These are phyloP conservation scores for Beauveria asiatica DNA, from an alignment of 2,329 filamentous ascomycete species.

Conservation along the genomic window DNA sequence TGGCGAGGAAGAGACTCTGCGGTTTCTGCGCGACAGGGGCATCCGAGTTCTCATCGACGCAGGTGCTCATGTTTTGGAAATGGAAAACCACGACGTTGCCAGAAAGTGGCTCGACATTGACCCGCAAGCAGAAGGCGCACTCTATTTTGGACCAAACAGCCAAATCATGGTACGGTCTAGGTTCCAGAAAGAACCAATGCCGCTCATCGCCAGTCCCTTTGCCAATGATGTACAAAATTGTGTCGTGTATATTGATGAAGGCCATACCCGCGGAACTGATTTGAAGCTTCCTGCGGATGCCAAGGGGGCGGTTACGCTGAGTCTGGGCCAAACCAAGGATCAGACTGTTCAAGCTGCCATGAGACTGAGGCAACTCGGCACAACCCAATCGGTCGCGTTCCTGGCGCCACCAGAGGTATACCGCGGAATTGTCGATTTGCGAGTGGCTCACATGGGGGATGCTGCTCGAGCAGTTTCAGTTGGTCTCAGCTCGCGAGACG, in stretches of 20 bases:
- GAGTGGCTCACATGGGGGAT: not conserved
- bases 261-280: conserved; percentile 53
- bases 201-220: conserved; percentile 45
- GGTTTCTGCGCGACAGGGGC: conserved; percentile 21
- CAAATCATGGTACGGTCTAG: conserved; percentile 16
- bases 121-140: conserved; percentile 34
- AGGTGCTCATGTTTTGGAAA: conserved; percentile 55
- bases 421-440: conserved; percentile 47
- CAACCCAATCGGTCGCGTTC: conserved; percentile 47
- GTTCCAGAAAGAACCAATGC: conserved; percentile 33
- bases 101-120: conserved; percentile 42
- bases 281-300: conserved; percentile 42
- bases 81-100: conserved; percentile 43
- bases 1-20: conserved; percentile 30
- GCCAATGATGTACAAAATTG: conserved; percentile 42
- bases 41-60: conserved; percentile 55
- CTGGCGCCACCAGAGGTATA: conserved; percentile 53
- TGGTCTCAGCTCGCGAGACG: conserved; percentile 15
- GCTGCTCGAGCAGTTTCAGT: not conserved
- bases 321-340: conserved; percentile 50
- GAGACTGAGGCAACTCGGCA: conserved; percentile 50
- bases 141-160: conserved; percentile 41
- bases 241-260: conserved; percentile 52
- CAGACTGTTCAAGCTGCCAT: conserved; percentile 58
- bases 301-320: conserved; percentile 46